Evolutionary conservation across 352 stramenopile genomes (phyloP).

Genomic region (Thraustochytrium aureum): DNA sequence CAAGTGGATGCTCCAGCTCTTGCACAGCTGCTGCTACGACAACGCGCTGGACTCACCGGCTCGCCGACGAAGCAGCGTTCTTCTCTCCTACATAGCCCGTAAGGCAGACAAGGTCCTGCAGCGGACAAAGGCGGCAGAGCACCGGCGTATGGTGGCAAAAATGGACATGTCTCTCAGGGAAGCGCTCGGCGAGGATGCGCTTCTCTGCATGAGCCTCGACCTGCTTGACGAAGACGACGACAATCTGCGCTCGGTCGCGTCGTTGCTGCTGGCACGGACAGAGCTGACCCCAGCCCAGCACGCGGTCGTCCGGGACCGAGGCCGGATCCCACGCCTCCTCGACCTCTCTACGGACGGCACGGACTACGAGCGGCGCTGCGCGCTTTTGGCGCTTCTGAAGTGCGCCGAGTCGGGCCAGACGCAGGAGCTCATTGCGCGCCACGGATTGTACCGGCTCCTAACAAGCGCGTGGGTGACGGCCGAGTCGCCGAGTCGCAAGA

Average conservation of each 20-base stretch:
- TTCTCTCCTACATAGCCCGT: neutral
- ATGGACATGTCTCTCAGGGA: neutral
- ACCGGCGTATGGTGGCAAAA: neutral
- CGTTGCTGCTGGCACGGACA: neutral
- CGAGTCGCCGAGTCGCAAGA: neutral
- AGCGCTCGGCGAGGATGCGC: neutral
- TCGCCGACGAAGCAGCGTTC: neutral
- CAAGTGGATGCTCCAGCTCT: neutral
- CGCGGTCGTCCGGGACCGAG: neutral
- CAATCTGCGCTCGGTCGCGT: neutral
- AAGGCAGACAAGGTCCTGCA: slow-evolving; percentile 6
- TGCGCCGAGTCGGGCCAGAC: slow-evolving; percentile 12
- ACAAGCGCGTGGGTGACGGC: slow-evolving; percentile 7
- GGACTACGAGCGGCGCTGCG: neutral
- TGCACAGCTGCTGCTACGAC: neutral
- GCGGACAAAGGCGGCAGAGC: neutral
- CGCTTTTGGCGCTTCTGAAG: slow-evolving; percentile 29
- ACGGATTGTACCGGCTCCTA: slow-evolving; percentile 37
- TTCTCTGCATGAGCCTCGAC: slow-evolving; percentile 7
- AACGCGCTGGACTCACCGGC: neutral
- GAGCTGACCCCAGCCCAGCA: neutral
- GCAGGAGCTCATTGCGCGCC: slow-evolving; percentile 29
- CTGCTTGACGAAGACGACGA: slow-evolving; percentile 8
- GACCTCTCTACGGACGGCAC: slow-evolving; percentile 24
- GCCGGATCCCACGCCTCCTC: neutral